Evolutionary conservation across 208 protist genomes (phyloP).

Genomic region (Leishmania lainsoni): DNA sequence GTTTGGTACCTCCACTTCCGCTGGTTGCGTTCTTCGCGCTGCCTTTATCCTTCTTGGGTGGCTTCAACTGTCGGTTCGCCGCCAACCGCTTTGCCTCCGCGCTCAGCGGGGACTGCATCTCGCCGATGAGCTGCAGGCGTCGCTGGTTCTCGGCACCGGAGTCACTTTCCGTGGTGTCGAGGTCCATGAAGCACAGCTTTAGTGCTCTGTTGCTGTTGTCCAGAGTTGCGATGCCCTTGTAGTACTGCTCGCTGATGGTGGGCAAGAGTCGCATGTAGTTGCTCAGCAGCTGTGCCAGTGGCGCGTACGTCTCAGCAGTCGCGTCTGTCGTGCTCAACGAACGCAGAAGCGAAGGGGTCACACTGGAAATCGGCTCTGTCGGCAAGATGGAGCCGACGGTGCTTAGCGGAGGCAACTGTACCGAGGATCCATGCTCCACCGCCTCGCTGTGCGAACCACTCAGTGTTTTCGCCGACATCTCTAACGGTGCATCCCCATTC

Average conservation of each 20-base stretch:
- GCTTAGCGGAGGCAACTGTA: not conserved
- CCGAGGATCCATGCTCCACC: not conserved
- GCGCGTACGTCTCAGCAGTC: slow-evolving; percentile 18
- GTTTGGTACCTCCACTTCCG: slow-evolving; percentile 4
- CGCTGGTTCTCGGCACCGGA: slow-evolving; percentile 65
- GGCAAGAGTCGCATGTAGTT: slow-evolving; percentile 62
- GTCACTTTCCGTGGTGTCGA: slow-evolving; percentile 50
- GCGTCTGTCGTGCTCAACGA: not conserved
- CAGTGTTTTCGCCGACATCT: not conserved
- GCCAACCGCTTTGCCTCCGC: slow-evolving; percentile 38
- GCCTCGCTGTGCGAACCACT: not conserved
- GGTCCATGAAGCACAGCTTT: slow-evolving; percentile 63
- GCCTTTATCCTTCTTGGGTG: slow-evolving; percentile 22
- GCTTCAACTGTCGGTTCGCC: slow-evolving; percentile 33
- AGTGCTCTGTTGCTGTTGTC: slow-evolving; percentile 21
- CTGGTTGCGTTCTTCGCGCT: slow-evolving; percentile 16
- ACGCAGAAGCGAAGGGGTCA: not conserved
- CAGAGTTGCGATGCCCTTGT: slow-evolving; percentile 42
- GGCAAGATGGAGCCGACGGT: slow-evolving; percentile 1
- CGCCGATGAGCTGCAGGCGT: slow-evolving; percentile 48
- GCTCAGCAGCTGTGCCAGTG: slow-evolving; percentile 34
- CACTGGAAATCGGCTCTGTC: not conserved
- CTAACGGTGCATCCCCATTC: not conserved
- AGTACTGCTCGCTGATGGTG: slow-evolving; percentile 71
- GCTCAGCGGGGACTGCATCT: slow-evolving; percentile 52